phyloP scores from a whole-genome alignment of 441 rosid species.

The Capsella rubella region DNA sequence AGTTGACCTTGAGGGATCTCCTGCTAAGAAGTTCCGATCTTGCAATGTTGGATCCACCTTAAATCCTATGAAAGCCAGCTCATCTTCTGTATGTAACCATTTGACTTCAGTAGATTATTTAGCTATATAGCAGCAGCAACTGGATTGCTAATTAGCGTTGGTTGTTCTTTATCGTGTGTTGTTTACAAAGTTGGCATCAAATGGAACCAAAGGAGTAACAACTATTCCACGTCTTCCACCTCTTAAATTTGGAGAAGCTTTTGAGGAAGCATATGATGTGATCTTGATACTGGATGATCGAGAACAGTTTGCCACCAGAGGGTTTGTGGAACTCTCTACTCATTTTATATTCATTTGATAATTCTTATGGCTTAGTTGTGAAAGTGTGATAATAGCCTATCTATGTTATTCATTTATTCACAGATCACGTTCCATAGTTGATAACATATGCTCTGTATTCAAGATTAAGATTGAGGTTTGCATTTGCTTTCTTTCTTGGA shows the following conservation, averaged over 20 bases:
- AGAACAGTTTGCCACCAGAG: conserved; percentile 80
- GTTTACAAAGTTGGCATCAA: conserved; percentile 49
- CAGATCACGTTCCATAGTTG: conserved; percentile 79
- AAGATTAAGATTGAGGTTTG: conserved; percentile 75
- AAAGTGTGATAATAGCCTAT: background rate
- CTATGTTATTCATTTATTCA: background rate
- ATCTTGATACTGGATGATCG: conserved; percentile 83
- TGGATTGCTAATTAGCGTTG: conserved; percentile 21
- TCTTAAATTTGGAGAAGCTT: conserved; percentile 72
- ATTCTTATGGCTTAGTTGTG: too few species aligned
- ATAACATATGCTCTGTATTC: conserved; percentile 69
- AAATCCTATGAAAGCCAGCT: conserved; percentile 64
- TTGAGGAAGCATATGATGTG: conserved; percentile 80
- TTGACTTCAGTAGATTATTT: conserved; percentile 13
- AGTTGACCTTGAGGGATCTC: conserved; percentile 48
- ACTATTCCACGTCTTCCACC: conserved; percentile 67
- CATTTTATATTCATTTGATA: conserved; percentile 12
- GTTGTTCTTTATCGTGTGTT: conserved; percentile 31
- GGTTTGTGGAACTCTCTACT: conserved; percentile 55
- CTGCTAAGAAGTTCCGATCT: conserved; percentile 47
- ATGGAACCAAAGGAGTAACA: conserved; percentile 45
- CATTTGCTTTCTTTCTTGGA: conserved; percentile 10
- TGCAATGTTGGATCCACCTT: conserved; percentile 43
- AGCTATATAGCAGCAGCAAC: conserved; percentile 15
- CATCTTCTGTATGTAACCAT: conserved; percentile 68